Conservation (phyloP, 176 grass and related monocot genomes). For the Oryza punctata region DNA sequence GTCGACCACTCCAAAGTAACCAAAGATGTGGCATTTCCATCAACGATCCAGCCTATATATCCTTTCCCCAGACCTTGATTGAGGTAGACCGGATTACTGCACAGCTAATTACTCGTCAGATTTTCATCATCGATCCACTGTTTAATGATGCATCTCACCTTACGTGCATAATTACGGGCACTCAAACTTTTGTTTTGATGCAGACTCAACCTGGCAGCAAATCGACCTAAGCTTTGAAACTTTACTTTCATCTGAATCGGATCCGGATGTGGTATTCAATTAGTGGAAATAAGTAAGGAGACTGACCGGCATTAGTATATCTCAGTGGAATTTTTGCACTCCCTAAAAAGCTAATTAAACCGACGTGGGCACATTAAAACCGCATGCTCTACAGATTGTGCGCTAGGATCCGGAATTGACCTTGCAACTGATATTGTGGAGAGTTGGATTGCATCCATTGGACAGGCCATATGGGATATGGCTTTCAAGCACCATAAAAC, state of each 20-base stretch:
- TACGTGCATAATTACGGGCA: slow-evolving; percentile 17
- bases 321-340: neutral
- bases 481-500: neutral
- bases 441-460: neutral
- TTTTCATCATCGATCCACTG: slow-evolving; percentile 2
- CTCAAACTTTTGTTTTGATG: slow-evolving; percentile 34
- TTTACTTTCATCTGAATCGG: slow-evolving; percentile 15
- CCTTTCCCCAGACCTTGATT: slow-evolving; percentile 15
- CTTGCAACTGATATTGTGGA: neutral
- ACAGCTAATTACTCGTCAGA: neutral
- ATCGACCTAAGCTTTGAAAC: neutral
- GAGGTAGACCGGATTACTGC: slow-evolving; percentile 35
- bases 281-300: neutral
- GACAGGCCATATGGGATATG: neutral
- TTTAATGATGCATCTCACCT: slow-evolving; percentile 43
- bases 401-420: neutral
- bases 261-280: neutral
- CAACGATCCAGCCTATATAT: slow-evolving; percentile 23
- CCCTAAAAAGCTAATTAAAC: neutral
- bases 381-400: neutral
- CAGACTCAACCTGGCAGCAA: slow-evolving; percentile 15
- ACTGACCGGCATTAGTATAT: neutral
- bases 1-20: slow-evolving; percentile 15
- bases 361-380: neutral
- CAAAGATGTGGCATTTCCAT: slow-evolving; percentile 36